Conservation (phyloP, 2,329 filamentous ascomycete species). For the Cladophialophora carrionii region DNA sequence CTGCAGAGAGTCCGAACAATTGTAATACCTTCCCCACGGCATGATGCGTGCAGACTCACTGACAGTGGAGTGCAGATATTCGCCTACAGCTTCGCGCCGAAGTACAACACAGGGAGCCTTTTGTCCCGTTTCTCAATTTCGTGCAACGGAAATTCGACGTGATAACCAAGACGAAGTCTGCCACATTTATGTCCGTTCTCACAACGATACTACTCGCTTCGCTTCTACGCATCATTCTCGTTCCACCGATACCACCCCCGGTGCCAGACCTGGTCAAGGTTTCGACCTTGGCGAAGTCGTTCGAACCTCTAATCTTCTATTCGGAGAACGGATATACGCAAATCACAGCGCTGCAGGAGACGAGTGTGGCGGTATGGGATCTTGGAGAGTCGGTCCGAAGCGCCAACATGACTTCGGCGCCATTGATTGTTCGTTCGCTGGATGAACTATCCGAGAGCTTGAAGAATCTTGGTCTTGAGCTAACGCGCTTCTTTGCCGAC, state of each 20-base stretch:
- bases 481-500: conserved; percentile 89
- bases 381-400: conserved; percentile 85
- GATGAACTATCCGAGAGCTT: conserved; percentile 84
- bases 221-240: conserved; percentile 67
- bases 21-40: conserved; percentile 48
- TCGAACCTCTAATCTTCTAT: conserved; percentile 93
- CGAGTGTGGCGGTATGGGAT: conserved; percentile 92
- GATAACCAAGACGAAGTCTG: conserved; percentile 71
- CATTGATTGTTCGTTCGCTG: conserved; percentile 80
- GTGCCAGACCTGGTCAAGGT: conserved; percentile 89
- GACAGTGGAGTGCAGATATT: conserved; percentile 64
- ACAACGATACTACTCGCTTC: conserved; percentile 67
- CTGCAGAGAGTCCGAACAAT: conserved; percentile 50
- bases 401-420: conserved; percentile 88
- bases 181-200: conserved; percentile 64
- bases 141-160: conserved; percentile 63
- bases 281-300: conserved; percentile 83
- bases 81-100: conserved; percentile 86
- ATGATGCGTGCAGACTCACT: conserved; percentile 18
- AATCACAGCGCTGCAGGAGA: conserved; percentile 85
- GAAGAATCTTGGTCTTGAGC: conserved; percentile 79
- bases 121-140: conserved; percentile 71
- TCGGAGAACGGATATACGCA: conserved; percentile 86
- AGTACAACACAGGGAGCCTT: conserved; percentile 83
- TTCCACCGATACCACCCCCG: conserved; percentile 67